Evolutionary conservation across 2,329 filamentous ascomycete genomes (phyloP), one percentile per base, ranked within the genome.

Genomic region (Trichoderma breve): DNA sequence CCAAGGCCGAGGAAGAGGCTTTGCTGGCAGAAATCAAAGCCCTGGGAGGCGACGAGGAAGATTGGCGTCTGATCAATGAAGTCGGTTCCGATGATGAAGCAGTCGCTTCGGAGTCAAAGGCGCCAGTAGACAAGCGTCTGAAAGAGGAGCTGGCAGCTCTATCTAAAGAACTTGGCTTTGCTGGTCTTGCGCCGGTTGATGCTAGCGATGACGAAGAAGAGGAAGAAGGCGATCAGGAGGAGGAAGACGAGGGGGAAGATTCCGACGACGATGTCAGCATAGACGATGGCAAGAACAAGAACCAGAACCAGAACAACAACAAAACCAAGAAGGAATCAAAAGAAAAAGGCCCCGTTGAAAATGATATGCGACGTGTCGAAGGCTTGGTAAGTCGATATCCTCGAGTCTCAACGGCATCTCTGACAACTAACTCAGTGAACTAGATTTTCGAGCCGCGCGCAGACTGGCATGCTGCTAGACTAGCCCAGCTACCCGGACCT

Each of bases 31-130:
- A 92, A 76, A 92, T 92, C 73, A 84, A 86, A 74, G 88, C 88
- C 15, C 82, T 92, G 2, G 90, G 90, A 4, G 90, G 90, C 15
- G 89, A 91, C 68, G 88, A 92, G 79, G 84, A 88, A 55, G 90
- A 92, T 74, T 79, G 91, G 57, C 86, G 88, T 43, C 84, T 92
- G 39, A 86, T 92, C 68, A 86, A 85, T 55, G 88, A 86, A 72
- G 81, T 83, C 14, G 81, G 83, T 39, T 85, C 83, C 4, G 82
- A 83, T 21, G 81, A 83, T 71, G 81, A 82, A 65, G 81, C 78
- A 24, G 76, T 78, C 55, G 74, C 73, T n/a, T 76, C 79, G 57
- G 78, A 74, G 43, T 75, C 76, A 39, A 80, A 80, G 61, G 79
- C 78, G 43, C 76, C 80, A 18, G 76, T 82, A 6, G 86, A 87